Evolutionary conservation across 2,329 filamentous ascomycete genomes (phyloP).

Genomic region (Hypoxylon sp.): DNA sequence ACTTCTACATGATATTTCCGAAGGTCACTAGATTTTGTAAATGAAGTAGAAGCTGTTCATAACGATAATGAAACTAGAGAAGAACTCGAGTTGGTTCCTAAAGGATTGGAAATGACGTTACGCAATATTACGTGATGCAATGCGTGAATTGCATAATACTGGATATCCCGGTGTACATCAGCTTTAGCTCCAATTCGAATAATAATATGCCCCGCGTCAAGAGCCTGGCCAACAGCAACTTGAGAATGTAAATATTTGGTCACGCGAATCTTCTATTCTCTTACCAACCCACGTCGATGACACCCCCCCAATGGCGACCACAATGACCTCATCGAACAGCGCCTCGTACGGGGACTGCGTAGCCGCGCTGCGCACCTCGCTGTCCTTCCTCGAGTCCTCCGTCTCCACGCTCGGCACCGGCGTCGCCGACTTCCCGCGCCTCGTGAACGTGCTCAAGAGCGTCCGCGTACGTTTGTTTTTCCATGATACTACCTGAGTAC

Average conservation of each 20-base stretch:
- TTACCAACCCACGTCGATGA: background rate
- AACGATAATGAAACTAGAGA: no score
- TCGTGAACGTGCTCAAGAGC: conserved; percentile 67
- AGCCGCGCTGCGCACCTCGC: conserved; percentile 68
- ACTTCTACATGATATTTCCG: no score
- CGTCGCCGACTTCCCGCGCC: conserved; percentile 68
- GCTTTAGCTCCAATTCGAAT: background rate
- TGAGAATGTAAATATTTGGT: background rate
- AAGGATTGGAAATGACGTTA: no score
- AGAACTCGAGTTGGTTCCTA: no score
- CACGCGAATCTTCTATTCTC: background rate
- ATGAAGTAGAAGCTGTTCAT: no score
- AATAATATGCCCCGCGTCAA: background rate
- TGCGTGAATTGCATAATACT: background rate
- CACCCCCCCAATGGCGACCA: conserved; percentile 34
- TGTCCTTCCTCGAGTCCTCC: conserved; percentile 70
- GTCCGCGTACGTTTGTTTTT: conserved; percentile 60
- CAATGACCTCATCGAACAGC: conserved; percentile 27
- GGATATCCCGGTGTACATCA: background rate
- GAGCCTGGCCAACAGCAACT: background rate
- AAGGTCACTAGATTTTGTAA: no score
- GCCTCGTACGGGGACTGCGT: conserved; percentile 68
- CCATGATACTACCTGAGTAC: background rate
- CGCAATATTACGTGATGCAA: background rate
- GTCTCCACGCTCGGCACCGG: conserved; percentile 67